Evolutionary conservation across 495 filamentous ascomycete species (phyloP), one percentile per base, ranked within the genome.

Genomic region (Aspergillus mulundensis): DNA sequence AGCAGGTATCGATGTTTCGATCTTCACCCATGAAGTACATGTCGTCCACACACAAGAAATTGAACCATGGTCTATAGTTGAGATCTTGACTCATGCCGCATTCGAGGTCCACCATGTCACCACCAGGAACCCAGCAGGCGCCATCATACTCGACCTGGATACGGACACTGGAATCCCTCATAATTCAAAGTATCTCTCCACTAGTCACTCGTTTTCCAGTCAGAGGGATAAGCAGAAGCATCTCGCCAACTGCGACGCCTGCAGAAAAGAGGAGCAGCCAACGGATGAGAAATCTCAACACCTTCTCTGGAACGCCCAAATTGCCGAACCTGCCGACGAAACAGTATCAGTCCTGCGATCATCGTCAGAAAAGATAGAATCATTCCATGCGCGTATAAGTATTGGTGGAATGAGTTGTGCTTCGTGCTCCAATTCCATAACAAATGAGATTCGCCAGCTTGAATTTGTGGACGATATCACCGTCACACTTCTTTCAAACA

Each of bases 361-460:
- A 15, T 36, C 53, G 7, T 2, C 56, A 3, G 7, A 40, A 25
- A 42, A 56, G 23, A 49, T 11, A 15, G 64, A 65, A 42, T 63
- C 65, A 38, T 80, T 70, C 58, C 70, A 64, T 41, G 79, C 77
- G 0, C 72, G 65, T 1, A 61, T 87, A 4, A 75, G 73, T 47
- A 79, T 87, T 56, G 73, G 70, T 7, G 84, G 84, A 5, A 87
- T 87, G 84, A 86, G 79, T n/a, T 87, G 84, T 66, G 80, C 79
- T 25, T 78, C 84, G 3, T 87, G 84, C 57, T 77, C 77, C 18
- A 77, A 79, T 55, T 74, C 71, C 34, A 76, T 87, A 34, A 80
- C 78, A 11, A 64, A 74, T 28, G 74, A 72, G 46, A 60, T 87
- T 8, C 62, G 77, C 49, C 69, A 76, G 24, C 57, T 81, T 11